These are phyloP conservation scores for Corymbia calophylla DNA, from an alignment of 441 rosid genomes.

Conservation along the genomic window DNA sequence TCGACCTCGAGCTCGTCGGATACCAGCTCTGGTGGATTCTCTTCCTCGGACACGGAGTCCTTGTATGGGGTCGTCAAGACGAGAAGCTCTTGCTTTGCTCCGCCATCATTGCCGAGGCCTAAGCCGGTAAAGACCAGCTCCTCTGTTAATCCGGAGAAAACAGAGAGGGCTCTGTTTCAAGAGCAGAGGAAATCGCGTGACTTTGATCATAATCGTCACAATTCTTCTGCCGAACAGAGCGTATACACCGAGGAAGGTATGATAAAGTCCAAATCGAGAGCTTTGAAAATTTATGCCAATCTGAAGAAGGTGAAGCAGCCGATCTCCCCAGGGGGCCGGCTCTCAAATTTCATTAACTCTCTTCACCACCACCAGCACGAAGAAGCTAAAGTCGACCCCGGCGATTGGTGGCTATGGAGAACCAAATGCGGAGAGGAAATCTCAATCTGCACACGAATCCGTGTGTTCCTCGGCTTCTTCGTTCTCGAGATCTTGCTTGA, in stretches of 20 bases:
- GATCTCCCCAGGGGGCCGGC: constrained; percentile 77
- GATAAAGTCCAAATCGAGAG: constrained; percentile 52
- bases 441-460: constrained; percentile 35
- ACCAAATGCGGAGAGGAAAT: constrained; percentile 13
- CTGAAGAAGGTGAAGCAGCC: constrained; percentile 74
- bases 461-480: constrained; percentile 76
- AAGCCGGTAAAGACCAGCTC: constrained; percentile 43
- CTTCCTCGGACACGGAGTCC: constrained; percentile 13
- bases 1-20: constrained; percentile 12
- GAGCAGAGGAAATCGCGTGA: constrained; percentile 36
- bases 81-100: constrained; percentile 25
- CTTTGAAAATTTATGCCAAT: constrained; percentile 43
- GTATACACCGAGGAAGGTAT: constrained; percentile 14
- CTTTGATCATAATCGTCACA: constrained; percentile 4
- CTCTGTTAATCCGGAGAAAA: constrained; percentile 11
- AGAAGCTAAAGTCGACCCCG: constrained; percentile 39
- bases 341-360: constrained; percentile 74
- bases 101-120: constrained; percentile 19
- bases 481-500: constrained; percentile 72
- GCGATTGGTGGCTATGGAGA: constrained; percentile 19
- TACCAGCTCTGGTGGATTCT: constrained; percentile 4
- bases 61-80: constrained; percentile 25
- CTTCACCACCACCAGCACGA: constrained; percentile 32
- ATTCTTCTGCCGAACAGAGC: neutral
- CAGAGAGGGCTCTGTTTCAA: constrained; percentile 25